phyloP scores from a whole-genome alignment of 495 filamentous ascomycete species.

The Xylaria telfairii region DNA sequence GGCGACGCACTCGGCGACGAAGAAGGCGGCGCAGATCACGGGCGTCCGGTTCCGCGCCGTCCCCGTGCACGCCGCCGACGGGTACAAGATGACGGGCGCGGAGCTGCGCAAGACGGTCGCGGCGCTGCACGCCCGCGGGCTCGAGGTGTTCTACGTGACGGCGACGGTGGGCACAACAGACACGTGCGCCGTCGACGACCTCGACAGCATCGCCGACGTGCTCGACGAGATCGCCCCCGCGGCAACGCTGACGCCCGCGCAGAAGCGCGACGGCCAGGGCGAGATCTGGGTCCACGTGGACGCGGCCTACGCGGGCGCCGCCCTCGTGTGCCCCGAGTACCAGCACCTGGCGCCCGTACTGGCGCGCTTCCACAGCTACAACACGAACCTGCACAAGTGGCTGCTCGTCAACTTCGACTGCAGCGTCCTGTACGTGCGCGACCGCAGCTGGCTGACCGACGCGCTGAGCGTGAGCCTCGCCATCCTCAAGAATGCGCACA shows the following conservation, averaged over 20 bases:
- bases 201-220: conserved; percentile 70
- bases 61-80: conserved; percentile 62
- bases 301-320: conserved; percentile 90
- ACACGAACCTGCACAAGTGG: conserved; percentile 99
- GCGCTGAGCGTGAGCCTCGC: conserved; percentile 78
- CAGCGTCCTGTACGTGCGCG: conserved; percentile 78
- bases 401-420: conserved; percentile 94
- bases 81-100: conserved; percentile 73
- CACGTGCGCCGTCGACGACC: conserved; percentile 85
- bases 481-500: conserved; percentile 81
- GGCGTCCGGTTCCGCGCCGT: conserved; percentile 79
- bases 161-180: conserved; percentile 88
- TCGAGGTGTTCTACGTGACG: conserved; percentile 86
- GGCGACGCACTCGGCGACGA: conserved; percentile 79
- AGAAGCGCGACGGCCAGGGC: conserved; percentile 33
- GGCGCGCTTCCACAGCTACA: conserved; percentile 78
- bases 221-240: conserved; percentile 62
- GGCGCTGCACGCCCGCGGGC: conserved; percentile 63
- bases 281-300: conserved; percentile 91
- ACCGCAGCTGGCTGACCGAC: conserved; percentile 74
- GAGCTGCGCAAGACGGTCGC: conserved; percentile 66
- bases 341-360: conserved; percentile 71
- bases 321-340: conserved; percentile 81
- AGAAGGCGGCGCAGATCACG: conserved; percentile 86
- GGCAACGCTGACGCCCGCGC: conserved; percentile 7